Evolutionary conservation across 2,329 filamentous ascomycete species (phyloP), one percentile per base, ranked within the genome.

Genomic region (Biscogniauxia mediterranea): DNA sequence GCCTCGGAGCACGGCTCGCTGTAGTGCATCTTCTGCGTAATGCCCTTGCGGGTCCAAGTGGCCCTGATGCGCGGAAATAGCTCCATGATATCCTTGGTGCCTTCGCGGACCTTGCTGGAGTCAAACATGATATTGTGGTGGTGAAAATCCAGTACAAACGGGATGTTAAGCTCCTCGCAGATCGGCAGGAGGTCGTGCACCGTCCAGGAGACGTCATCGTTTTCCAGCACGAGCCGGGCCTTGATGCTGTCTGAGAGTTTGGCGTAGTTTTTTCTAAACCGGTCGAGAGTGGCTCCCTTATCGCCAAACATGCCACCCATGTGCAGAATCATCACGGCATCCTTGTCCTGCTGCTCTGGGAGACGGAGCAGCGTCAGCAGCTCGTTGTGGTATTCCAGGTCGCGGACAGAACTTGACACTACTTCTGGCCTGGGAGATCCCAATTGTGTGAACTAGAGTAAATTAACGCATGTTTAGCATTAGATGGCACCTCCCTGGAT

Each of bases 1-100:
- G 93, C 92, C n/a, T 85, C 81, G 0, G 89, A 81, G 8, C 85
- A 87, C 0, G 88, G 89, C 72, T 98, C 94, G 25, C 91, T 96
- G 76, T 97, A 97, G 71, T 98, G 94, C 92, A 97, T 97, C 77
- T 98, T 98, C 69, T 95, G 94, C 2, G 82, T 93, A 66, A 97
- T 97, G 1, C 83, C 79, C 74, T 97, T 98, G 28, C 86, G 83
- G 0, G 83, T 85, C 94, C 94, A 98, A 0, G 92, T 97, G 2
- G 88, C 87, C 52, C 85, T 83, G 70, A 98, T 98, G 4, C 89
- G 87, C 0, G 89, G 87, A 63, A 86, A 95, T 0, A 97, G 78
- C 0, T 74, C 70, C 55, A 90, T 87, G 65, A 98, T 92, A 68
- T 96, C 93, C 20, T 85, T 81, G 0, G 93, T 97, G 0, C 93